A percentile compares a stretch with the other conserved stretches of the same genome.
Conservation (phyloP, 768 basidiomycete species). For the Rhizopogon sp. region DNA sequence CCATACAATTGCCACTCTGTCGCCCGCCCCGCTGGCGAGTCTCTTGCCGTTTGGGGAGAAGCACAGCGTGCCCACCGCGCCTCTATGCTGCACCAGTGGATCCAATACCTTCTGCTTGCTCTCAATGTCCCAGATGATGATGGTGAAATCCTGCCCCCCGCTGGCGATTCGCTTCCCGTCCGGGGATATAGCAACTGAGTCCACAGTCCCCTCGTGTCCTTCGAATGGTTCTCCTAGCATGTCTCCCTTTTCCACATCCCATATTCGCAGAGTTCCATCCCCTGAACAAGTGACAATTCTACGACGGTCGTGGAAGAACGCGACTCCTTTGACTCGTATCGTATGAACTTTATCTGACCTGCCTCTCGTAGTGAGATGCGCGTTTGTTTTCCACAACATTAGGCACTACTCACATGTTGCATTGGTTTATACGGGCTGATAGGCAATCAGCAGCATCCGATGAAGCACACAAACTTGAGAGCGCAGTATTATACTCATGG, state of each 20-base stretch:
- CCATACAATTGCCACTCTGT: not conserved
- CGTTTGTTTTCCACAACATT: too few species aligned
- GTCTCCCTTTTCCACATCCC: not conserved
- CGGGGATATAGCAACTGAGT: too few species aligned
- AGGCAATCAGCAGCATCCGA: too few species aligned
- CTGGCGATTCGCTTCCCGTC: too few species aligned
- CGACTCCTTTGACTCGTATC: slow-evolving; percentile 68
- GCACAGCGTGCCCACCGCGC: not conserved
- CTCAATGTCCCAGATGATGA: too few species aligned
- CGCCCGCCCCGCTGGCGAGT: not conserved
- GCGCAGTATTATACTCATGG: too few species aligned
- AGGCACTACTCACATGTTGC: too few species aligned
- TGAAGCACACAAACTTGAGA: too few species aligned
- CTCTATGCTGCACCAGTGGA: slow-evolving; percentile 4
- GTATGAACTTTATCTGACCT: slow-evolving; percentile 29
- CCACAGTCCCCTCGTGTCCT: too few species aligned
- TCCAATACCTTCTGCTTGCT: not conserved
- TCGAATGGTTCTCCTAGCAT: not conserved
- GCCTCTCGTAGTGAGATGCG: too few species aligned
- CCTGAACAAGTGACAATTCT: not conserved
- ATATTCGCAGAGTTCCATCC: not conserved
- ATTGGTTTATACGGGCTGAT: too few species aligned
- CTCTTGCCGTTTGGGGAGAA: not conserved
- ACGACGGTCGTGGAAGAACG: not conserved
- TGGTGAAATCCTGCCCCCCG: too few species aligned